phyloP scores from a whole-genome alignment of 176 grass and related monocot genomes.

The Saccharum officinarum region DNA sequence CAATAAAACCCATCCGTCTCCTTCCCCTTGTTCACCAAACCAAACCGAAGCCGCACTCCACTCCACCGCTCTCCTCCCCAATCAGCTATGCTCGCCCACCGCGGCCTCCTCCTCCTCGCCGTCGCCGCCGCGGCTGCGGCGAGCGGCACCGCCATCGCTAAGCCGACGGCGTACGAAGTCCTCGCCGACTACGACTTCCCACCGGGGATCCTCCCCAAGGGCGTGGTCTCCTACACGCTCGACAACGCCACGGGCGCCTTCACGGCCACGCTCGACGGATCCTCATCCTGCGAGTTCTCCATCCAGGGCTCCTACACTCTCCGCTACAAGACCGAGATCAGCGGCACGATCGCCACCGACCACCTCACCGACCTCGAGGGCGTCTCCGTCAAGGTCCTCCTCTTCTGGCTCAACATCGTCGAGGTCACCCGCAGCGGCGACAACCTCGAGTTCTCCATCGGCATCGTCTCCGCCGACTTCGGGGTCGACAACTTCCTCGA shows the following conservation, averaged over 20 bases:
- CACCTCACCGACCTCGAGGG: slow-evolving; percentile 58
- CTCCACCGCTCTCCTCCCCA: no score
- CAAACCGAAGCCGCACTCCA: no score
- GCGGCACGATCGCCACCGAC: slow-evolving; percentile 60
- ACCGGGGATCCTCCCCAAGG: slow-evolving; percentile 71
- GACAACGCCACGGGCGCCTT: slow-evolving; percentile 68
- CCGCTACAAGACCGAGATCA: slow-evolving; percentile 66
- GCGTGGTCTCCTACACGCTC: slow-evolving; percentile 66
- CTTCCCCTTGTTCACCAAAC: no score
- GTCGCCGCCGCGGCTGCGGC: not conserved
- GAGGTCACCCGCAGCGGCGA: slow-evolving; percentile 67
- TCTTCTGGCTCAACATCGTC: slow-evolving; percentile 91
- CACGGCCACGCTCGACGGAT: slow-evolving; percentile 60
- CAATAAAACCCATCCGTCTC: no score
- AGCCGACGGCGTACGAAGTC: slow-evolving; percentile 73
- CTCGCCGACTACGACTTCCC: slow-evolving; percentile 75
- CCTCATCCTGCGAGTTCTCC: slow-evolving; percentile 66
- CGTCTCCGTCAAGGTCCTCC: slow-evolving; percentile 79
- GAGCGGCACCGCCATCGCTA: not conserved
- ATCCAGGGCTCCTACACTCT: slow-evolving; percentile 88
- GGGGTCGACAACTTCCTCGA: slow-evolving; percentile 76
- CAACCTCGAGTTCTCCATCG: slow-evolving; percentile 80
- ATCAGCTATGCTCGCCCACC: slow-evolving; percentile 29
- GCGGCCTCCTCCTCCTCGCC: not conserved
- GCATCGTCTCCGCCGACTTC: slow-evolving; percentile 87